Base-by-base conservation (phyloP, 139 green algal species). In the Coccomyxa sp. region DNA sequence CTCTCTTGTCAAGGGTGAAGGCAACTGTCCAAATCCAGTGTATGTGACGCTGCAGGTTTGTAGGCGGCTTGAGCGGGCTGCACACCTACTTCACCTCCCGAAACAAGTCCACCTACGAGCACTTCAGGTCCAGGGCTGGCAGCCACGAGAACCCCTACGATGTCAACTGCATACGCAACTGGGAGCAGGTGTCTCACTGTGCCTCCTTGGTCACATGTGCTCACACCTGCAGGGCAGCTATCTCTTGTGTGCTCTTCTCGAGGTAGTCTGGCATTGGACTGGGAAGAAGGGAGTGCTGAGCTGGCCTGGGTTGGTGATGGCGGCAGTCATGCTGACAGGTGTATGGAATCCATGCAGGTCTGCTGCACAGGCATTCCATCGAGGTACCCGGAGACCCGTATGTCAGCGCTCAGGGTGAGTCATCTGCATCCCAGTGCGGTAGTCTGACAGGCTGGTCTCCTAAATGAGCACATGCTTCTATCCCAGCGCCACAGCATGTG, bases 101-200 rank as follows among this genome's bases (percentile, higher is more conserved):
- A 31, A 98, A 98, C 82, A 92, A 96, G 88, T 99, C 97, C 0
- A 99, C 97, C 0, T 99, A 99, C 77, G 96, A 99, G 86, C 98
- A 98, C 85, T 98, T 99, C 82, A 89, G 95, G 77, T 55, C 74
- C 31, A 71, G 83, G 16, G 80, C 82, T 68, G 70, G 29, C 16
- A 55, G 69, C 35, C 39, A 76, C 0, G 80, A 76, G 40, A 90
- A 90, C 70, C 86, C 86, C 0, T 90, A 89, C 78, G 41, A 70
- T 38, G 24, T 72, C 3, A 82, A 81, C 73, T 73, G 54, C 41
- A 10, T 39, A 5, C 2, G 4, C 35, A 91, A 91, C 82, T 89
- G 79, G 31, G 27, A 24, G 29, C 33, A 84, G 77, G 84, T 78
- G 14, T 79, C 64, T 36, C n/a, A 36, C 29, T 16, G 29, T 36